Evolutionary conservation across 2,329 filamentous ascomycete genomes (phyloP).

Genomic region (Talaromyces sp.): DNA sequence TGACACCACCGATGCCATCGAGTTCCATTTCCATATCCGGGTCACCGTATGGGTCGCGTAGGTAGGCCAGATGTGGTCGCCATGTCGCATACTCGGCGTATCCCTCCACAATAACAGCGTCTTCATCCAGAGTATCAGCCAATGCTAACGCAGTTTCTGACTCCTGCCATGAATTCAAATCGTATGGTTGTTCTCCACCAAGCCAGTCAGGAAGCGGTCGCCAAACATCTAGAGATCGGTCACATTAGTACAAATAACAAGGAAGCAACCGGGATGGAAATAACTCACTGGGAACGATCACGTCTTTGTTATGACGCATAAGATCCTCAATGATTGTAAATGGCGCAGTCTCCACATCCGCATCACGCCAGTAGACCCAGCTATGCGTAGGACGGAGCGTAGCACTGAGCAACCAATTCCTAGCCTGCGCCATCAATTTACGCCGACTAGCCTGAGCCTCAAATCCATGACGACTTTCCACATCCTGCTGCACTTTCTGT

Average conservation of each 20-base stretch:
- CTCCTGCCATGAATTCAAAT: slow-evolving; percentile 98
- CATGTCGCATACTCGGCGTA: slow-evolving; percentile 99
- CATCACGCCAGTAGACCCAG: slow-evolving; percentile 99
- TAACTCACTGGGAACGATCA: slow-evolving; percentile 92
- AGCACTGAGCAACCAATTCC: slow-evolving; percentile 95
- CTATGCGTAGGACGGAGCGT: slow-evolving; percentile 92
- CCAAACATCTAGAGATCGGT: slow-evolving; percentile 74
- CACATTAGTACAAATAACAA: background rate
- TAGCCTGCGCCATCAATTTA: slow-evolving; percentile 96
- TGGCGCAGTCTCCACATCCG: slow-evolving; percentile 95
- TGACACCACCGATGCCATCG: slow-evolving; percentile 95
- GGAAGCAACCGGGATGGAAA: too few species aligned
- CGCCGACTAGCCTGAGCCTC: slow-evolving; percentile 90
- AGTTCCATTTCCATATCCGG: slow-evolving; percentile 99
- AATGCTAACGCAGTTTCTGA: slow-evolving; percentile 93
- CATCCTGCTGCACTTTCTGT: slow-evolving; percentile 95
- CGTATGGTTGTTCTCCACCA: slow-evolving; percentile 96
- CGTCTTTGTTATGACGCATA: slow-evolving; percentile 98
- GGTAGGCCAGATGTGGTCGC: slow-evolving; percentile 93
- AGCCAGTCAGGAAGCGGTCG: slow-evolving; percentile 98
- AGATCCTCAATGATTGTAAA: slow-evolving; percentile 96
- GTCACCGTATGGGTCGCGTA: slow-evolving; percentile 94
- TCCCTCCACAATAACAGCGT: slow-evolving; percentile 97
- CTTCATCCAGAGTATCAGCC: slow-evolving; percentile 93
- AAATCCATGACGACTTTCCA: slow-evolving; percentile 96